Evolutionary conservation across 164 flowering plant species (phyloP), one percentile per base, ranked within the genome.

Genomic region (Magnolia officinalis): DNA sequence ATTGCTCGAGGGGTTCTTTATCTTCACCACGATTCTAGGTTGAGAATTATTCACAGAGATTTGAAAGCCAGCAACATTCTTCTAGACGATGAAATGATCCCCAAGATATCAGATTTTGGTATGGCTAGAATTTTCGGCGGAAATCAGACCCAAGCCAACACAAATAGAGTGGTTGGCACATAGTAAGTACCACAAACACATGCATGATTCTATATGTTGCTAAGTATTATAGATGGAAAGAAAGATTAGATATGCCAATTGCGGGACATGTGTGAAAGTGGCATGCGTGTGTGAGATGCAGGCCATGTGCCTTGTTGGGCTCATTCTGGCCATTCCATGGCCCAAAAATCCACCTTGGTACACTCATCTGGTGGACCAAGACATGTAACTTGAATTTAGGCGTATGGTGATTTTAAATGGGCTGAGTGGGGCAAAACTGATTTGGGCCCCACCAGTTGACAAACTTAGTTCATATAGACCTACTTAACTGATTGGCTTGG

Each of bases 11-110:
- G 91, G 16, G 23, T 90, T 67, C 79, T 87, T 14, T 90, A 90
- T 72, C 87, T 90, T 61, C 93, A 90, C 50, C 86, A 84, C 19
- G 93, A 89, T 61, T 90, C 90, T 16, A 77, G 85, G 9, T 77
- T 87, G 14, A 75, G 70, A 50, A 85, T 90, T 18, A 86, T 90
- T 9, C 93, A 88, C 51, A 80, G 90, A 6, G 90, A 90, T 82
- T 85, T 90, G 4, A 90, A 88, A 77, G 80, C 88, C 10, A 83
- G 89, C 83, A 90, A 90, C 59, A 64, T 88, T 8, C 72, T 89
- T 24, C 45, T 90, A 19, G 92, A 90, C 75, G 71, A 21, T 0
- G 86, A 86, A 3, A 78, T 88, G 86, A 83, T 74, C 23, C 79
- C 92, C 0, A 86, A 86, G 76, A 84, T 87, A 8, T 79, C 90